phyloP scores from a whole-genome alignment of 441 rosid genomes.

The Isatis lusitanica region DNA sequence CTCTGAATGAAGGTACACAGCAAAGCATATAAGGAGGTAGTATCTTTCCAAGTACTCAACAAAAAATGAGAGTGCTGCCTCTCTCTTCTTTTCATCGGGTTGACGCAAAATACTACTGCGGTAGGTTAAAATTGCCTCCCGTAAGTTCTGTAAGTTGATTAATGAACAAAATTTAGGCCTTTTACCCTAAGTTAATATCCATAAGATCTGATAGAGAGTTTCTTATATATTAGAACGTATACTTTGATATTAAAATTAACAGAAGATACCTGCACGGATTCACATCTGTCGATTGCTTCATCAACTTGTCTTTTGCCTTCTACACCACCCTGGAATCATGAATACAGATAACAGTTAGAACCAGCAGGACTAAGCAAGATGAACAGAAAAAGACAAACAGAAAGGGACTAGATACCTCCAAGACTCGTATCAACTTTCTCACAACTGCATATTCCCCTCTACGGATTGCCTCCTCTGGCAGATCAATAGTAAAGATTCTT shows the following conservation, averaged over 20 bases:
- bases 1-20: conserved; percentile 95
- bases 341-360: conserved; percentile 35
- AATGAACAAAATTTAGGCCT: conserved; percentile 29
- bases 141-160: conserved; percentile 74
- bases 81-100: conserved; percentile 99
- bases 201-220: conserved; percentile 3
- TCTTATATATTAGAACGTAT: background rate
- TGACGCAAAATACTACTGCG: conserved; percentile 93
- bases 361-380: conserved; percentile 28
- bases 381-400: conserved; percentile 26
- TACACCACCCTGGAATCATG: conserved; percentile 81
- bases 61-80: conserved; percentile 90
- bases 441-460: conserved; percentile 95
- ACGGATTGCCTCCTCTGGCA: conserved; percentile 91
- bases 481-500: conserved; percentile 65
- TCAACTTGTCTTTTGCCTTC: conserved; percentile 99
- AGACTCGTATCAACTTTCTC: conserved; percentile 93
- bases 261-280: conserved; percentile 91
- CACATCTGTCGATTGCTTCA: conserved; percentile 97
- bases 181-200: conserved; percentile 20
- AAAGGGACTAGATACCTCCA: conserved; percentile 63
- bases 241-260: conserved; percentile 1
- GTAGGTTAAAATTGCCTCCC: conserved; percentile 94
- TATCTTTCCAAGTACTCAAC: conserved; percentile 99
- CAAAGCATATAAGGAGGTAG: conserved; percentile 96